phyloP scores from a whole-genome alignment of 202 grass and related monocot species.

The Carex sylvatica region DNA sequence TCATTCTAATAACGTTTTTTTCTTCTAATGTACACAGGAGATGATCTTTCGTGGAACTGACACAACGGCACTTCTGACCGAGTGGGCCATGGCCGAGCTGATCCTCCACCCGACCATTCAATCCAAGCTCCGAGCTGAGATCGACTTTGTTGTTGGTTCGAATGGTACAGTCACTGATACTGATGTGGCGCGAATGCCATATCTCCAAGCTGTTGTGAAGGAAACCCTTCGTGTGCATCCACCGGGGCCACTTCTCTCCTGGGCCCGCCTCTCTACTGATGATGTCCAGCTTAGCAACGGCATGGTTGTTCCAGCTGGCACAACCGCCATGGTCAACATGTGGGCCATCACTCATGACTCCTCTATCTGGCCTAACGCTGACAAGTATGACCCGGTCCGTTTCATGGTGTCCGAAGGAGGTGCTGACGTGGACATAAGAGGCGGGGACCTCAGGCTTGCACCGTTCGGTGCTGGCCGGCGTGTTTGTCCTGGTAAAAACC shows the following conservation, averaged over 20 bases:
- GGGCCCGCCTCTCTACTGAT: slow-evolving; percentile 63
- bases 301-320: slow-evolving; percentile 65
- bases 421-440: slow-evolving; percentile 62
- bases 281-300: slow-evolving; percentile 62
- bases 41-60: slow-evolving; percentile 86
- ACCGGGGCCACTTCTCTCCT: slow-evolving; percentile 67
- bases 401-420: slow-evolving; percentile 52
- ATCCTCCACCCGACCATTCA: slow-evolving; percentile 45
- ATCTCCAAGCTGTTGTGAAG: slow-evolving; percentile 71
- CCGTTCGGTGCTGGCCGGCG: slow-evolving; percentile 65
- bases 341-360: slow-evolving; percentile 75
- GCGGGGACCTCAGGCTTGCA: slow-evolving; percentile 63
- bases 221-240: slow-evolving; percentile 71
- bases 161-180: slow-evolving; percentile 24
- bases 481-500: slow-evolving; percentile 78
- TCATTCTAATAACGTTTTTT: neutral
- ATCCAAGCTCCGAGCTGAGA: slow-evolving; percentile 41
- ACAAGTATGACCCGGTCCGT: slow-evolving; percentile 38
- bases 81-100: slow-evolving; percentile 80
- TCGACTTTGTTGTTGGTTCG: slow-evolving; percentile 18
- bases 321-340: slow-evolving; percentile 85
- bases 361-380: slow-evolving; percentile 42
- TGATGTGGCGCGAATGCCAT: slow-evolving; percentile 53
- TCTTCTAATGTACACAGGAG: slow-evolving; percentile 35
- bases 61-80: slow-evolving; percentile 69